Base-by-base conservation (phyloP, 2,329 filamentous ascomycete genomes). In the Colletotrichum spinosum region DNA sequence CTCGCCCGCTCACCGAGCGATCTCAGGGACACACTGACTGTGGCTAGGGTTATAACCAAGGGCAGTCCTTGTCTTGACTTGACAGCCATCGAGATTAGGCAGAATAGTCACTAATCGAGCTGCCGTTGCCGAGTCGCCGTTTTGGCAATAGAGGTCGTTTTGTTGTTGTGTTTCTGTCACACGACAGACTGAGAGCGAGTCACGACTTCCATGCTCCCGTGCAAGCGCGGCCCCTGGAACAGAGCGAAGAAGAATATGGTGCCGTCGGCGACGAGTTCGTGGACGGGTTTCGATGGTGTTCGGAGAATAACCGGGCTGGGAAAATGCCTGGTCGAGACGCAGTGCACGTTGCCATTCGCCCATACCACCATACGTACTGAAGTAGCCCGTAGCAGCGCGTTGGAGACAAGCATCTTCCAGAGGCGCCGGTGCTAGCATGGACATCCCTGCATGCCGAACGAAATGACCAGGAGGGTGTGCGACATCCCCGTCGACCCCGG, bases 351-450 rank as follows among this genome's bases (percentile, higher is more conserved):
- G n/a, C 52, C 15, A 57, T 52, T 48, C 44, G 49, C 55, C 41
- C 25, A 25, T 25, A 25, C 25, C 25, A 25, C 25, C 25, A 25
- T 25, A 5, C 25, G 25, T 25, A 25, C 25, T 25, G 17, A 17
- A 17, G 17, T 17, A 17, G 17, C 17, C 25, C 25, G 25, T 38
- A 38, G 60, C 45, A 37, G 44, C 51, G 34, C 55, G 25, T 39
- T 49, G 44, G 11, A 45, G 39, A 50, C 45, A 61, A 12, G 51
- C 15, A 34, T 56, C 53, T 56, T 46, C 35, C 38, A 56, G 58
- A 62, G 52, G 62, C 48, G 62, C 62, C 58, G 58, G 56, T 37
- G 44, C 46, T 61, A 44, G 38, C 62, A 65, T 62, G 62, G 53
- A 8, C 34, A 49, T 37, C 62, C 62, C 48, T 65, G 52, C 25